Base-by-base conservation (phyloP, 1,284 basidiomycete species). In the Anthracocystis walkeri region DNA sequence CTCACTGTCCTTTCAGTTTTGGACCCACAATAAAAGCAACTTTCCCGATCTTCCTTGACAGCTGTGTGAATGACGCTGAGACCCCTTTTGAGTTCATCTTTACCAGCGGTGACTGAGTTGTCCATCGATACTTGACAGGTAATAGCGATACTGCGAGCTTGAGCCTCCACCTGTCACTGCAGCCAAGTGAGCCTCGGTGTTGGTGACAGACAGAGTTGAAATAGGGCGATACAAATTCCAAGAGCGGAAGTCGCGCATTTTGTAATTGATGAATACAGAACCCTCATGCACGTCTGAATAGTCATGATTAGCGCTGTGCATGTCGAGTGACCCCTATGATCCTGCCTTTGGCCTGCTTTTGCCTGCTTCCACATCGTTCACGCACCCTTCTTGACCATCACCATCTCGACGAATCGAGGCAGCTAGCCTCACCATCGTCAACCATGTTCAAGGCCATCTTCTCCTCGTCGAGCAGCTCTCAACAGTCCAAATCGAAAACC, bases 381-480 rank as follows among this genome's bases (percentile, higher is more conserved):
- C 12, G 35, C 12, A 38, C 14, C 7, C 35, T 38, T 38, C 35
- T 38, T 16, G 11, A 38, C 35, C 35, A 14, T 38, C 35, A 16
- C 35, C 35, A 16, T 14, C 10, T 3, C 35, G 12, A 38, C 12
- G 12, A 38, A 38, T 14, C 16, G 14, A n/a, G n/a, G n/a, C n/a
- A n/a, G n/a, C n/a, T n/a, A n/a, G n/a, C n/a, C n/a, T n/a, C n/a
- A 31, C 38, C 12, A 25, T n/a, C 16, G 29, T 21, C 4, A 33
- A 50, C 20, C 58, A 66, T 72, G 69, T 63, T 72, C 56, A 72
- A 59, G 46, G 69, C 63, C 46, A 66, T 72, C 56, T 72, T 72
- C 38, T 58, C 68, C 2, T 63, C 64, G 18, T 58, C 63, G 5
- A 66, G 45, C 48, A 50, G 52, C 42, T 55, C 59, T 21, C 62